Evolutionary conservation across 2,329 filamentous ascomycete genomes (phyloP).

Genomic region (Botrytis deweyae): DNA sequence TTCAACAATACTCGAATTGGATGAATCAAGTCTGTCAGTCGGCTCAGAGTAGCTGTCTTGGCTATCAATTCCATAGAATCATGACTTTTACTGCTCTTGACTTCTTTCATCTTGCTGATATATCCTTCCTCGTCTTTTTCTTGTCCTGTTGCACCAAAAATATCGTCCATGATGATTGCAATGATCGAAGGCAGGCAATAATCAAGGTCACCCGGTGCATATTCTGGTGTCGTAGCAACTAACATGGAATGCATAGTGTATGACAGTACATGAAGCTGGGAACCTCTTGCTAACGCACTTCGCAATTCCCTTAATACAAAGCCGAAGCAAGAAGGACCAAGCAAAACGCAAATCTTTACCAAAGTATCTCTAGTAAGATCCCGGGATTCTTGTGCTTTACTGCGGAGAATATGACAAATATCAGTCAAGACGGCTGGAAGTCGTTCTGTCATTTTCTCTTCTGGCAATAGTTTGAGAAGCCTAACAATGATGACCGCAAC

Average conservation of each 20-base stretch:
- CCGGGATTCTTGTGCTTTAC: conserved; percentile 81
- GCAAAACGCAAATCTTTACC: conserved; percentile 74
- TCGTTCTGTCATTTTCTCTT: conserved; percentile 67
- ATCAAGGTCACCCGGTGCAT: conserved; percentile 80
- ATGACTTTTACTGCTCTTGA: conserved; percentile 97
- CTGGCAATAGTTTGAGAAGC: conserved; percentile 76
- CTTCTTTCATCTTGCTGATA: conserved; percentile 91
- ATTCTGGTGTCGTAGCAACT: conserved; percentile 68
- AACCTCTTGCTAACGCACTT: conserved; percentile 78
- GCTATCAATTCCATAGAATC: conserved; percentile 95
- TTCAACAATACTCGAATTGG: conserved; percentile 77
- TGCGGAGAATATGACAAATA: conserved; percentile 88
- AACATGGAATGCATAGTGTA: conserved; percentile 93
- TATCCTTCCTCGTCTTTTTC: conserved; percentile 98
- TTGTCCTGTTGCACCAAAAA: conserved; percentile 87
- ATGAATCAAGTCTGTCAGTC: conserved; percentile 71
- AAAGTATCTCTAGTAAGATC: conserved; percentile 90
- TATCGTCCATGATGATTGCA: conserved; percentile 91
- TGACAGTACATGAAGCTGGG: conserved; percentile 91
- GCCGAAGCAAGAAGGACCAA: conserved; percentile 80
- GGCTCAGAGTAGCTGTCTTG: conserved; percentile 72
- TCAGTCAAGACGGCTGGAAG: conserved; percentile 85
- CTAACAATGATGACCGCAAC: conserved; percentile 88
- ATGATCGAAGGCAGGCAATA: conserved; percentile 80
- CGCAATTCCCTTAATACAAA: conserved; percentile 93